phyloP scores from a whole-genome alignment of 2,329 filamentous ascomycete species.

The Neocatenulostroma microsporum region DNA sequence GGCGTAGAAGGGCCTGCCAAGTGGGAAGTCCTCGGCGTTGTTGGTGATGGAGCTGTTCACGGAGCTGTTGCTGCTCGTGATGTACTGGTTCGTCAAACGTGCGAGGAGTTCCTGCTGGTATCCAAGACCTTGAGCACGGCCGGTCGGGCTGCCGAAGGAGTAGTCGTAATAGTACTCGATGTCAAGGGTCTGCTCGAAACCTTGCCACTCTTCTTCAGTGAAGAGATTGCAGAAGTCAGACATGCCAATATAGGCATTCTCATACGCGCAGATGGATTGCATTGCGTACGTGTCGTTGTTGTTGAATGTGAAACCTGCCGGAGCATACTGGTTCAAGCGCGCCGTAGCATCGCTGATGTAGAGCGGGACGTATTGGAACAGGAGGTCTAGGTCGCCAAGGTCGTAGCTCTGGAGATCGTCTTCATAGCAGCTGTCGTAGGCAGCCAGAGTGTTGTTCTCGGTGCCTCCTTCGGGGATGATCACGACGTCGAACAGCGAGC shows the following conservation, averaged over 20 bases:
- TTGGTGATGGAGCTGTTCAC: constrained; percentile 45
- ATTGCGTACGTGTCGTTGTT: constrained; percentile 44
- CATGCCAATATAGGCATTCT: constrained; percentile 42
- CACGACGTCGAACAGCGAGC: constrained; percentile 39
- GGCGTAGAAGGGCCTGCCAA: constrained; percentile 43
- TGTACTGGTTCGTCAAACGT: constrained; percentile 41
- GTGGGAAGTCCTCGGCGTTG: constrained; percentile 41
- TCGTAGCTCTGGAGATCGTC: constrained; percentile 27
- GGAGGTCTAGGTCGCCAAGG: constrained; percentile 36
- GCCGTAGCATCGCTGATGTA: constrained; percentile 41
- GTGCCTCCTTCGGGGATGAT: constrained; percentile 44
- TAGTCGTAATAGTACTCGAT: constrained; percentile 42
- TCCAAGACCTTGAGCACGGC: constrained; percentile 47
- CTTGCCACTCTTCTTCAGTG: constrained; percentile 48
- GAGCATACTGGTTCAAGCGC: constrained; percentile 42
- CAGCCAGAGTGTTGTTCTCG: constrained; percentile 48
- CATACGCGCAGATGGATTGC: constrained; percentile 48
- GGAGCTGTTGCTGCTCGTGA: constrained; percentile 42
- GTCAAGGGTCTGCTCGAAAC: constrained; percentile 48
- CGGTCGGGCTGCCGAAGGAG: constrained; percentile 39
- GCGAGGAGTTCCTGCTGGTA: constrained; percentile 48
- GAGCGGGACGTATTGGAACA: constrained; percentile 38
- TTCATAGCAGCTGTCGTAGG: constrained; percentile 45
- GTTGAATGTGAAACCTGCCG: constrained; percentile 43
- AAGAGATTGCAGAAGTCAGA: constrained; percentile 49